Conservation (phyloP, 164 flowering plant species). For the Magnolia sinica region DNA sequence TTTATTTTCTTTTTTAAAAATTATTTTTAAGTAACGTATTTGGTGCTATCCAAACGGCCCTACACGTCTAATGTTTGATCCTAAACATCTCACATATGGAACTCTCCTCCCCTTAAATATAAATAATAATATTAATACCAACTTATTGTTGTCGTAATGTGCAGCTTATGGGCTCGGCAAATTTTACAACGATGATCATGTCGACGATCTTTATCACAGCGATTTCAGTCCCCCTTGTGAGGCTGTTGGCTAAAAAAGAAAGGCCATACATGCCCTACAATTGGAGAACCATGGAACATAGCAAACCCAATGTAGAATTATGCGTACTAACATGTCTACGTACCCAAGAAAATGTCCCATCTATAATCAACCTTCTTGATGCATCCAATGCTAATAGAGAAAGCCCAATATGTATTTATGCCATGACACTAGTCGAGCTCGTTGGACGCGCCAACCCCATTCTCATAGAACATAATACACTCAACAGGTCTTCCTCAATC, state of each 20-base stretch:
- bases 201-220: conserved; percentile 32
- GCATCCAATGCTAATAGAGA: conserved; percentile 30
- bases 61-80: too few relatives aligned
- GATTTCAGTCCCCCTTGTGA: conserved; percentile 33
- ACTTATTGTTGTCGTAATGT: neutral
- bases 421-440: conserved; percentile 31
- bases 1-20: too few relatives aligned
- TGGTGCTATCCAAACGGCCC: too few relatives aligned
- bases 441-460: conserved; percentile 49
- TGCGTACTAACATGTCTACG: conserved; percentile 41
- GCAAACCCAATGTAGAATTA: conserved; percentile 24
- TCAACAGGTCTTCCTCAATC: conserved; percentile 2
- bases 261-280: conserved; percentile 33
- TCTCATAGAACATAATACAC: conserved; percentile 43
- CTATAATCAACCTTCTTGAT: conserved; percentile 31
- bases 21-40: too few relatives aligned
- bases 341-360: conserved; percentile 26
- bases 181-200: neutral
- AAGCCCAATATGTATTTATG: conserved; percentile 28
- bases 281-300: conserved; percentile 38
- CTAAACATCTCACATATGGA: too few relatives aligned
- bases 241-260: conserved; percentile 32
- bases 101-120: too few relatives aligned
- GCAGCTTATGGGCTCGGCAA: neutral
- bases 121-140: too few relatives aligned